Conservation (phyloP, 2,329 filamentous ascomycete species). For the Verticillium tricorpus region DNA sequence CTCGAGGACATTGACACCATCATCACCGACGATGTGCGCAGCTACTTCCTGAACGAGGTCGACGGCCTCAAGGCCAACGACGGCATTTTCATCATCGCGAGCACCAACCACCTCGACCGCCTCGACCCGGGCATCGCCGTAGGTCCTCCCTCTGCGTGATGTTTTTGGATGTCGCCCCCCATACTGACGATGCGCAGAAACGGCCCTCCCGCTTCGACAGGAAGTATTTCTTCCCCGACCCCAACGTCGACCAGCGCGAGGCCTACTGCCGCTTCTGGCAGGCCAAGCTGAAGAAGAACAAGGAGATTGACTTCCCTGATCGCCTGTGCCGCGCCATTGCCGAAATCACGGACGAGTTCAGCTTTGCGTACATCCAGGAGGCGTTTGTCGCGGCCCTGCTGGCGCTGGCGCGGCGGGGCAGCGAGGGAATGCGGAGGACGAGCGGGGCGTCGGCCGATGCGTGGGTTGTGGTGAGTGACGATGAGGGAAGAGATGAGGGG, state of each 20-base stretch:
- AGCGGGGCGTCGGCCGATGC: constrained; percentile 22
- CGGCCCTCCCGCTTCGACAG: constrained; percentile 63
- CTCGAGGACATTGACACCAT: constrained; percentile 70
- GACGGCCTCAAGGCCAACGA: constrained; percentile 67
- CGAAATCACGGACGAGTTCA: constrained; percentile 59
- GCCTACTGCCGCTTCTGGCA: constrained; percentile 63
- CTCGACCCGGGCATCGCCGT: constrained; percentile 61
- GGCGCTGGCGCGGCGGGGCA: constrained; percentile 42
- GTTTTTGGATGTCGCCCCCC: background rate
- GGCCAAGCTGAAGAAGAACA: constrained; percentile 48
- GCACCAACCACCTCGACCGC: constrained; percentile 61
- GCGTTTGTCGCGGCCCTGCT: constrained; percentile 61
- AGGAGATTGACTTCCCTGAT: constrained; percentile 56
- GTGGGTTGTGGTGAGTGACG: constrained; percentile 28
- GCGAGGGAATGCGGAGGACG: constrained; percentile 4
- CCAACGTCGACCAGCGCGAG: constrained; percentile 46
- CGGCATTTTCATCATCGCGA: constrained; percentile 65
- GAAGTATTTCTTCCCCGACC: constrained; percentile 61
- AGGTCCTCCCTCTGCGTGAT: constrained; percentile 14
- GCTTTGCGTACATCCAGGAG: constrained; percentile 67
- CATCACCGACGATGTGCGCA: constrained; percentile 54
- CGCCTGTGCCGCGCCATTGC: constrained; percentile 55
- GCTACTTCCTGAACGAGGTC: constrained; percentile 70
- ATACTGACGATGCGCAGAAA: constrained; percentile 36
- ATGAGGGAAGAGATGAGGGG: constrained; percentile 19